Conservation (phyloP, 441 rosid genomes). For the Viola pubescens region DNA sequence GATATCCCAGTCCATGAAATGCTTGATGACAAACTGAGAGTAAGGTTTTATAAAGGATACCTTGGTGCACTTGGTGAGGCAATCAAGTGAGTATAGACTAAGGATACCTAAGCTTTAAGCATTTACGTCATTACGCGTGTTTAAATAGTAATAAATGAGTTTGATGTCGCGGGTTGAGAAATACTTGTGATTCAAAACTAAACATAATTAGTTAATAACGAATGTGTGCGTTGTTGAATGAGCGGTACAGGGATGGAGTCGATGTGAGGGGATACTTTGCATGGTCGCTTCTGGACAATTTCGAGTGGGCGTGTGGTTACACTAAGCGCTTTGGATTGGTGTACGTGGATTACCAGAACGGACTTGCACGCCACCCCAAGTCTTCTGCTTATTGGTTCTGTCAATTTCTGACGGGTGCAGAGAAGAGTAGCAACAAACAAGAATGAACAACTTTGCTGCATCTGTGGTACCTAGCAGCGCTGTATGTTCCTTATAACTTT, state of each 20-base stretch:
- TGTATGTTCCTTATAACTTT: no score
- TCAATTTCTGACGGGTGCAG: conserved; percentile 49
- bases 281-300: conserved; percentile 82
- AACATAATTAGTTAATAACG: no score
- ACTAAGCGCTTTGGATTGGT: conserved; percentile 80
- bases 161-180: no score
- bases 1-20: conserved; percentile 59
- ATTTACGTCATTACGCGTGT: not conserved
- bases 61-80: conserved; percentile 63
- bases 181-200: no score
- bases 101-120: not conserved
- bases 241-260: conserved; percentile 54
- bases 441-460: conserved; percentile 20
- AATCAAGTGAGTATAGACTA: conserved; percentile 44
- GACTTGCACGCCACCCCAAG: conserved; percentile 64
- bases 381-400: conserved; percentile 85
- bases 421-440: conserved; percentile 38
- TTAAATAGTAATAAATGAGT: no score
- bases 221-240: no score
- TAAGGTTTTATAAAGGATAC: conserved; percentile 55
- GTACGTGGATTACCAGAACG: conserved; percentile 75
- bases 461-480: no score
- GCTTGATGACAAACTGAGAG: conserved; percentile 78
- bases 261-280: conserved; percentile 85
- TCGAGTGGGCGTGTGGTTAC: conserved; percentile 86